Conservation (phyloP, 495 filamentous ascomycete species). For the Lasiosphaeria ovina region DNA sequence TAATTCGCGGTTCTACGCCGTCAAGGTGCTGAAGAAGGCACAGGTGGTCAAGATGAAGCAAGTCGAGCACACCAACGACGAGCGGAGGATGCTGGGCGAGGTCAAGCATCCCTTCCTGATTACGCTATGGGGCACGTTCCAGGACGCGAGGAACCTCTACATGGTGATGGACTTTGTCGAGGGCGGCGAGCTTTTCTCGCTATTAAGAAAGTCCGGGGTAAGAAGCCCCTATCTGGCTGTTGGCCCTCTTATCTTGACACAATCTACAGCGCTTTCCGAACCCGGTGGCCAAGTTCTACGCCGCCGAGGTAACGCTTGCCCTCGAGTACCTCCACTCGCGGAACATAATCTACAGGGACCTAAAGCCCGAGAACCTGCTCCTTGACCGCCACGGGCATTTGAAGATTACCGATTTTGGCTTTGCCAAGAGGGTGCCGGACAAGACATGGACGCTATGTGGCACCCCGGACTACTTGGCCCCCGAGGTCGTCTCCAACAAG, state of each 20-base stretch:
- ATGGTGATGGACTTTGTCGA: constrained; percentile 99
- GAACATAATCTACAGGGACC: constrained; percentile 95
- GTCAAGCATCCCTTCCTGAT: constrained; percentile 97
- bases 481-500: constrained; percentile 94
- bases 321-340: constrained; percentile 93
- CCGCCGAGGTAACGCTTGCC: constrained; percentile 92
- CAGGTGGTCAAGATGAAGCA: constrained; percentile 99
- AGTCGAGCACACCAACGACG: constrained; percentile 97
- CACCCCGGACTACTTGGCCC: constrained; percentile 97
- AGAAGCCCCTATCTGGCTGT: constrained; percentile 30
- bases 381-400: constrained; percentile 94
- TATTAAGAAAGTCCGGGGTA: constrained; percentile 95
- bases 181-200: constrained; percentile 93
- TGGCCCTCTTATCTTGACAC: constrained; percentile 8
- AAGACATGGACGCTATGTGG: constrained; percentile 99
- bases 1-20: constrained; percentile 94
- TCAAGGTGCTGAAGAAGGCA: constrained; percentile 97
- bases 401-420: constrained; percentile 98
- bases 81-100: constrained; percentile 88
- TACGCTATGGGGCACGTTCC: constrained; percentile 97
- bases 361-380: constrained; percentile 95
- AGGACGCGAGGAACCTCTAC: constrained; percentile 92
- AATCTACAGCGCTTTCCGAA: constrained; percentile 88
- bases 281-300: constrained; percentile 98
- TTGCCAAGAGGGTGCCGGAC: constrained; percentile 96